phyloP scores from a whole-genome alignment of 2,329 filamentous ascomycete genomes.

The Colletotrichum navitas region DNA sequence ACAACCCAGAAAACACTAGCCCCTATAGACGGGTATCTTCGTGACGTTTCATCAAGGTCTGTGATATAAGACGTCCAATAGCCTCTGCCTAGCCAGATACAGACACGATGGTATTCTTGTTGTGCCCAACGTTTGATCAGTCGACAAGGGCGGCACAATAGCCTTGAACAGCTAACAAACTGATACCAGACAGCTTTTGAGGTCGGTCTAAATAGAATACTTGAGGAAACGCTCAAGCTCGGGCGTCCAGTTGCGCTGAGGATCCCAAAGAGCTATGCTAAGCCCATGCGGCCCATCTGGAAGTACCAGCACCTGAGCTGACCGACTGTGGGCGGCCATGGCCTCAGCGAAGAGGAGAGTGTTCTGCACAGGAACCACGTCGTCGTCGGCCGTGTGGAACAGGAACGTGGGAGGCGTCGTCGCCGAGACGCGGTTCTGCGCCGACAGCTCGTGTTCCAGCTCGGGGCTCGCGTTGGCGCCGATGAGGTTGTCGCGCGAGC shows the following conservation, averaged over 20 bases:
- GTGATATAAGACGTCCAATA: too few relatives aligned
- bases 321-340: conserved; percentile 44
- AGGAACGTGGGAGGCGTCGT: conserved; percentile 51
- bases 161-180: neutral
- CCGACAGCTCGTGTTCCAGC: conserved; percentile 43
- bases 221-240: conserved; percentile 48
- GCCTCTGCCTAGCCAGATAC: neutral
- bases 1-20: too few relatives aligned
- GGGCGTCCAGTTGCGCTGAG: conserved; percentile 45
- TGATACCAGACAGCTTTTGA: neutral
- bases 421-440: conserved; percentile 46
- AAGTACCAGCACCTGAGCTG: conserved; percentile 47
- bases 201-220: conserved; percentile 36
- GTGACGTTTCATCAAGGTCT: too few relatives aligned
- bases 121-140: neutral
- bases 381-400: conserved; percentile 51
- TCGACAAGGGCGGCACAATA: neutral
- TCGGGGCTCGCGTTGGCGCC: conserved; percentile 42
- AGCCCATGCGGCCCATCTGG: conserved; percentile 49
- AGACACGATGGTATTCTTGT: neutral
- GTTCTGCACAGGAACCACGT: conserved; percentile 47
- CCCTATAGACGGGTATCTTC: too few relatives aligned
- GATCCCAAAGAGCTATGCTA: conserved; percentile 46
- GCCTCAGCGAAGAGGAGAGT: conserved; percentile 46
- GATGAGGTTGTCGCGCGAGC: conserved; percentile 44